These are phyloP conservation scores for Cordyceps farinosa DNA, from an alignment of 2,329 filamentous ascomycete genomes.

Conservation along the genomic window DNA sequence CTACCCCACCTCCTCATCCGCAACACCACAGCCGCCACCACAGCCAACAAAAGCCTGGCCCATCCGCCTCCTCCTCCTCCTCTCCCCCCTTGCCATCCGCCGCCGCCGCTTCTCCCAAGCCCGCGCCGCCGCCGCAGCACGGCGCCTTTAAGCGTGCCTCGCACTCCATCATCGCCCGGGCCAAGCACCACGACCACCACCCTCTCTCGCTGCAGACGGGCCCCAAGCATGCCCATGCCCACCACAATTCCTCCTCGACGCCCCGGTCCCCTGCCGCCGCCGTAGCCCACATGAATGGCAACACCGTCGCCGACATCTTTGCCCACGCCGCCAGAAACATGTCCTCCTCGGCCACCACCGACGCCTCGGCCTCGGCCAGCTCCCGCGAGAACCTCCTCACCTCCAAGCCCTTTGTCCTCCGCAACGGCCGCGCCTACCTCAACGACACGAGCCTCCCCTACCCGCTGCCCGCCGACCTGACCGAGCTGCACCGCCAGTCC, in stretches of 20 bases:
- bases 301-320: conserved; percentile 37
- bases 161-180: conserved; percentile 15
- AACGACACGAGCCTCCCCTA: conserved; percentile 70
- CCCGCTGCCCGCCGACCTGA: conserved; percentile 82
- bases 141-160: conserved; percentile 19
- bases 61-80: conserved; percentile 9
- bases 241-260: conserved; percentile 14
- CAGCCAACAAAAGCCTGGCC: conserved; percentile 13
- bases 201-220: not conserved
- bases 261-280: conserved; percentile 17
- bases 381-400: conserved; percentile 39
- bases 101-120: conserved; percentile 14
- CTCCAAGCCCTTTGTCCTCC: conserved; percentile 59
- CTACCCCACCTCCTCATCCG: conserved; percentile 5
- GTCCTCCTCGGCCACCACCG: conserved; percentile 47
- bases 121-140: not conserved
- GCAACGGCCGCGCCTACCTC: conserved; percentile 79
- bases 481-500: conserved; percentile 83
- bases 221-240: conserved; percentile 6
- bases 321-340: conserved; percentile 36
- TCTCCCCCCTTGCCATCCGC: conserved; percentile 9
- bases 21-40: conserved; percentile 8
- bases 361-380: conserved; percentile 26
- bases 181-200: conserved; percentile 13
- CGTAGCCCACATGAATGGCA: conserved; percentile 32